These are phyloP conservation scores for Colletotrichum chrysophilum DNA, from an alignment of 2,329 filamentous ascomycete species.

Conservation along the genomic window DNA sequence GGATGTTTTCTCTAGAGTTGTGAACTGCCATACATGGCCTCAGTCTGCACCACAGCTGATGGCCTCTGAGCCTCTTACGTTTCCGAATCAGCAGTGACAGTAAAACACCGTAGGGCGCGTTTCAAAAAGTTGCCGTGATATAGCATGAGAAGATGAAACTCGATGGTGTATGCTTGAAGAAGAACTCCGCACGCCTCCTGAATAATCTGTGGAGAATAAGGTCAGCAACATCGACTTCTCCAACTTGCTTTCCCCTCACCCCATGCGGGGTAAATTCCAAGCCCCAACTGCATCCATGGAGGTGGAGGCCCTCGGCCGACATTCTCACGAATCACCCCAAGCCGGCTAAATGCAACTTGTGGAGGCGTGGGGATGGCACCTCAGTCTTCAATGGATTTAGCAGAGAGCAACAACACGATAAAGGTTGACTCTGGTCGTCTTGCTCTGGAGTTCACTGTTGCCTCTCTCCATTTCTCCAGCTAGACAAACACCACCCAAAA, in stretches of 20 bases:
- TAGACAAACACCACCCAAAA: neutral
- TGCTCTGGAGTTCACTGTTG: rapidly evolving
- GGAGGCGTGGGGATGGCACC: slow-evolving; percentile 9
- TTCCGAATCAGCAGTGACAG: neutral
- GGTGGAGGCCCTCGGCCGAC: slow-evolving; percentile 4
- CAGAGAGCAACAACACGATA: neutral
- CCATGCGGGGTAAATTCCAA: slow-evolving; percentile 5
- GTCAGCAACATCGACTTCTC: neutral
- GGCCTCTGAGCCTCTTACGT: neutral
- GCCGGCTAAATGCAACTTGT: slow-evolving; percentile 18
- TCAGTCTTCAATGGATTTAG: neutral
- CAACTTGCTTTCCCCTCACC: neutral
- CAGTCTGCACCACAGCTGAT: neutral
- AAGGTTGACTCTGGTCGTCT: neutral
- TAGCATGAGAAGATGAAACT: neutral
- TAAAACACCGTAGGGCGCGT: neutral
- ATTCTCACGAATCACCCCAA: slow-evolving; percentile 13
- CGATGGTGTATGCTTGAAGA: neutral
- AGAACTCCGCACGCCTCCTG: neutral
- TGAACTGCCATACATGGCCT: neutral
- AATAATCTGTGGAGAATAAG: neutral
- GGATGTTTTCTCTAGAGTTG: neutral
- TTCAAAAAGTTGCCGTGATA: neutral
- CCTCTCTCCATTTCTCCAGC: too few species aligned
- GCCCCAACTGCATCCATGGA: neutral